Evolutionary conservation across 192 early-diverging fungal species (phyloP).

Genomic region (Coemansia sp.): DNA sequence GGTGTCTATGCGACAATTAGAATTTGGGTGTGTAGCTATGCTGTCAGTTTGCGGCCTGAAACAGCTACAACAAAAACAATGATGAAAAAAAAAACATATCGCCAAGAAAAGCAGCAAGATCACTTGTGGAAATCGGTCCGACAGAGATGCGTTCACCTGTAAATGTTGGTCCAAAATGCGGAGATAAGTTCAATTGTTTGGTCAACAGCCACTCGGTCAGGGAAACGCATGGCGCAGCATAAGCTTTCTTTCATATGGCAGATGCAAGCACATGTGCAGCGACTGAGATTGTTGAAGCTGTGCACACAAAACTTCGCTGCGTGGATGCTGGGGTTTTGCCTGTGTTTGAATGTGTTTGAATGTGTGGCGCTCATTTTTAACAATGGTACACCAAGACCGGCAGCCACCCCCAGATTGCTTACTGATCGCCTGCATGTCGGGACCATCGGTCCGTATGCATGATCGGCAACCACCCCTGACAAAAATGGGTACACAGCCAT

Average conservation of each 20-base stretch:
- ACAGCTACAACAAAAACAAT: too few species aligned
- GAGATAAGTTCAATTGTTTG: too few species aligned
- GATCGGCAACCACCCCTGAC: neutral
- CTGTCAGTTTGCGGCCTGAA: too few species aligned
- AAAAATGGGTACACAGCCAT: neutral
- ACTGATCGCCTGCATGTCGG: neutral
- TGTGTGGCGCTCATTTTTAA: neutral
- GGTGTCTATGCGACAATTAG: too few species aligned
- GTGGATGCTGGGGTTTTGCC: neutral
- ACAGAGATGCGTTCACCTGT: too few species aligned
- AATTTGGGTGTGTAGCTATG: too few species aligned
- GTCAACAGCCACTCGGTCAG: too few species aligned
- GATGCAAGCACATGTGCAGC: neutral
- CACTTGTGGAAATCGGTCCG: too few species aligned
- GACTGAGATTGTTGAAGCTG: neutral
- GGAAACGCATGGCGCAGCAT: too few species aligned
- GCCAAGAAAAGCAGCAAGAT: too few species aligned
- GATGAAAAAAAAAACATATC: too few species aligned
- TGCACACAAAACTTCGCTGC: neutral
- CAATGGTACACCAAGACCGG: neutral
- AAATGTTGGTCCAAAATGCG: too few species aligned
- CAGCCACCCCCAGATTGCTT: neutral
- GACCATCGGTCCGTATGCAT: neutral
- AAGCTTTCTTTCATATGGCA: neutral
- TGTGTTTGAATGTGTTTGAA: neutral